These are phyloP conservation scores for Anisodus tanguticus DNA, from an alignment of 257 asterid species.

Conservation along the genomic window DNA sequence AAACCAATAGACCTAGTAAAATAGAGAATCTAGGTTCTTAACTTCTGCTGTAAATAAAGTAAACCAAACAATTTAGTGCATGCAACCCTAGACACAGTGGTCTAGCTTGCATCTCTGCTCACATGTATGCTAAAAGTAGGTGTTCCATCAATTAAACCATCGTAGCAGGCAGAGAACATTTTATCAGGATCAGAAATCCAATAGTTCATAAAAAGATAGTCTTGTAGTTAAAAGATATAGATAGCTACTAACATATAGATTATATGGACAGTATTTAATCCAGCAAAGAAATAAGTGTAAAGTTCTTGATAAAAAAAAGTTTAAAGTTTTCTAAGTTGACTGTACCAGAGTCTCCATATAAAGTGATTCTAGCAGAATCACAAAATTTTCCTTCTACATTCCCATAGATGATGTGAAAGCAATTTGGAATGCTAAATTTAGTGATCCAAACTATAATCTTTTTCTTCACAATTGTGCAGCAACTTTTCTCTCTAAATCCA, in stretches of 20 bases:
- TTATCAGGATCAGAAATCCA: not conserved
- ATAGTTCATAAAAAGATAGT: constrained; percentile 1
- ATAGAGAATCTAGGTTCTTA: constrained; percentile 20
- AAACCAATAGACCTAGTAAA: constrained; percentile 28
- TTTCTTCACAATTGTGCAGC: constrained; percentile 3
- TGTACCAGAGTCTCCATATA: not conserved
- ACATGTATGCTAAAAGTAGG: constrained; percentile 8
- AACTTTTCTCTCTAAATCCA: constrained; percentile 1
- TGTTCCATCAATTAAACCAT: not conserved
- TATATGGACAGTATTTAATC: not conserved
- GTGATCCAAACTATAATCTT: not conserved
- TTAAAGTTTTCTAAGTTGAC: constrained; percentile 6
- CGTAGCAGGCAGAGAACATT: not conserved
- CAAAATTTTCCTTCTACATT: not conserved
- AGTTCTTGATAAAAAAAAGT: not conserved
- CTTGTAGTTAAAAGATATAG: not conserved
- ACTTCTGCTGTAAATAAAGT: not conserved
- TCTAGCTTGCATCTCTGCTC: not conserved
- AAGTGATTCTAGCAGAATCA: not conserved
- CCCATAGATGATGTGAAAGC: constrained; percentile 19
- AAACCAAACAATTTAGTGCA: not conserved
- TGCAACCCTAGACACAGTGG: not conserved
- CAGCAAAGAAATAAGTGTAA: not conserved
- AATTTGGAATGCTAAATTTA: not conserved
- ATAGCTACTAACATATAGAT: constrained; percentile 1